Evolutionary conservation across 2,329 filamentous ascomycete genomes (phyloP).

Genomic region (Immersiporthe knoxdaviesiana): DNA sequence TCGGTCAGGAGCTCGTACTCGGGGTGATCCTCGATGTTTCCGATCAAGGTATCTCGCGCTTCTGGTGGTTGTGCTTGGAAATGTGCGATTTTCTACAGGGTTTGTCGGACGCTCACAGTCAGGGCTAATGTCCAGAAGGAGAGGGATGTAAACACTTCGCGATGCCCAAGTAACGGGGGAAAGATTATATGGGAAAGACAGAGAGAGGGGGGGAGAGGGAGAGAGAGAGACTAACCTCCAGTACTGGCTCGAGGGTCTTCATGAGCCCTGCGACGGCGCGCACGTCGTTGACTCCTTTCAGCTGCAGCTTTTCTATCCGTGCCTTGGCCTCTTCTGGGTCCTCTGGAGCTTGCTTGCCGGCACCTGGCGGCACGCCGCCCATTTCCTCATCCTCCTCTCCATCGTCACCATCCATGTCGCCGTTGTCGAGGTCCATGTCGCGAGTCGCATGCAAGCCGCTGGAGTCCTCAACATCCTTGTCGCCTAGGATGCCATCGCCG

Average conservation of each 20-base stretch:
- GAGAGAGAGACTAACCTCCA: conserved; percentile 68
- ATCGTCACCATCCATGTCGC: conserved; percentile 60
- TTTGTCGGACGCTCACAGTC: conserved; percentile 56
- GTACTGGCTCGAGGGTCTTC: conserved; percentile 77
- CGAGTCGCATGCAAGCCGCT: conserved; percentile 43
- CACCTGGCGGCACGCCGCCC: conserved; percentile 50
- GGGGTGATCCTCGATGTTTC: conserved; percentile 88
- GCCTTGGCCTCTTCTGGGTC: conserved; percentile 73
- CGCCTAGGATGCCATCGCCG: conserved; percentile 50
- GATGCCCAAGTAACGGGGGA: conserved; percentile 36
- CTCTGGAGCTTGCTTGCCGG: conserved; percentile 55
- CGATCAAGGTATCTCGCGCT: conserved; percentile 63
- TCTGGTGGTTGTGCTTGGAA: conserved; percentile 72
- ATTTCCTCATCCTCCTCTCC: conserved; percentile 64
- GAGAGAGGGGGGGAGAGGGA: conserved; percentile 20
- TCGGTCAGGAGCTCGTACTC: conserved; percentile 88
- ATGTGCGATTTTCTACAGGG: conserved; percentile 75
- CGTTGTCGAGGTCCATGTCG: conserved; percentile 63
- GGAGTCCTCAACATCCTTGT: conserved; percentile 46
- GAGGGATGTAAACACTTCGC: conserved; percentile 66
- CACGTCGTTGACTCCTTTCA: conserved; percentile 75
- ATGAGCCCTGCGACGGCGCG: conserved; percentile 79
- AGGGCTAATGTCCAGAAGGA: conserved; percentile 64
- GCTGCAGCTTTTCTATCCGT: conserved; percentile 81
- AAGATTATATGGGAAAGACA: conserved; percentile 26